A percentile compares a stretch with the other conserved stretches of the same genome.
Conservation (phyloP, 805 yeast species). For the Wickerhamomyces ciferrii region DNA sequence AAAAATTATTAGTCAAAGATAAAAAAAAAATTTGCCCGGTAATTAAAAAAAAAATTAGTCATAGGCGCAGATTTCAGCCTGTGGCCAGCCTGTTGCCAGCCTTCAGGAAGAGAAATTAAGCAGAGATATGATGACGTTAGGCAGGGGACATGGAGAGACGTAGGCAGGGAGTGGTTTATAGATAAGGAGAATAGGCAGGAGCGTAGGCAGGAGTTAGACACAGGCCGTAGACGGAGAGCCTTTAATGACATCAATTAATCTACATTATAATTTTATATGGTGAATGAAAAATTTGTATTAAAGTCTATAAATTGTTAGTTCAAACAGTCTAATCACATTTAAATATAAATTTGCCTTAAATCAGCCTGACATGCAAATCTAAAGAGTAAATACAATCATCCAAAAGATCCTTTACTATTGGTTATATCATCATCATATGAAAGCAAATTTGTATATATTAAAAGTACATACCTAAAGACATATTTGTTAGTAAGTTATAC, state of each 20-base stretch:
- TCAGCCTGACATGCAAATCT: constrained; percentile 20
- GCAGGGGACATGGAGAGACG: background rate
- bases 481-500: background rate
- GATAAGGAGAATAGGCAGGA: background rate
- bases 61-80: background rate
- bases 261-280: background rate
- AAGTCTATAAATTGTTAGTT: background rate
- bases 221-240: too few relatives aligned
- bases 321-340: too few relatives aligned
- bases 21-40: background rate
- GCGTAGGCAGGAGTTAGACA: background rate
- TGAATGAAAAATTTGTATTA: too few relatives aligned
- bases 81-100: too few relatives aligned
- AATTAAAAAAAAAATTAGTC: background rate
- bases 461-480: background rate
- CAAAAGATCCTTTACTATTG: constrained; percentile 1
- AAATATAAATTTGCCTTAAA: background rate
- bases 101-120: too few relatives aligned
- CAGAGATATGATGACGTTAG: background rate
- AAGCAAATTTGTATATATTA: background rate
- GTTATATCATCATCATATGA: constrained; percentile 2
- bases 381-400: constrained; percentile 2
- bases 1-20: background rate
- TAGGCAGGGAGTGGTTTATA: background rate
- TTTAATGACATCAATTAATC: background rate